Conservation (phyloP, 2,329 filamentous ascomycete genomes). For the Fusarium sp. region DNA sequence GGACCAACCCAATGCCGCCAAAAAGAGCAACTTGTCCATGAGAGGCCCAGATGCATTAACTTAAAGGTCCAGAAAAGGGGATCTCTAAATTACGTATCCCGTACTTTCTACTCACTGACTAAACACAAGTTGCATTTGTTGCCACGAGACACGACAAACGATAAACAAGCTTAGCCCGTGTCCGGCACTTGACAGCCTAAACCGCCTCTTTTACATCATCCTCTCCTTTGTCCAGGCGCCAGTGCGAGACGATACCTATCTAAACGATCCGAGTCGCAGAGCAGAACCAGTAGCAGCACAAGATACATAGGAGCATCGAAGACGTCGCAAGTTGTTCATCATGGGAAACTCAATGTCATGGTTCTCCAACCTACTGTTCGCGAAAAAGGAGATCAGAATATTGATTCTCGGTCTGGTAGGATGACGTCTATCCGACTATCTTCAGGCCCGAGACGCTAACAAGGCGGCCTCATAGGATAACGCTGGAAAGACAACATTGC, state of each 20-base stretch:
- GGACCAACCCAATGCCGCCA: constrained; percentile 44
- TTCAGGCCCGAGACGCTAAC: constrained; percentile 36
- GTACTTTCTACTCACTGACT: constrained; percentile 30
- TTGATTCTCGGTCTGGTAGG: constrained; percentile 90
- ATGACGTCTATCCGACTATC: constrained; percentile 33
- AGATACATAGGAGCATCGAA: constrained; percentile 20
- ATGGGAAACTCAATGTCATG: constrained; percentile 76
- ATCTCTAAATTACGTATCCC: constrained; percentile 40
- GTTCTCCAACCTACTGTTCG: constrained; percentile 80
- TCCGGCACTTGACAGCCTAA: constrained; percentile 8
- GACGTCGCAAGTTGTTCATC: constrained; percentile 48
- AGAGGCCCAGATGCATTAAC: constrained; percentile 41
- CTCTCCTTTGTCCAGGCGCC: constrained; percentile 10
- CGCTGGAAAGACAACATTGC: constrained; percentile 95
- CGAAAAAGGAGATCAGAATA: constrained; percentile 98
- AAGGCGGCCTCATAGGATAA: constrained; percentile 76
- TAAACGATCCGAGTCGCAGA: constrained; percentile 3
- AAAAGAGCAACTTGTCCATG: constrained; percentile 47
- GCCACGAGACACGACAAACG: constrained; percentile 41
- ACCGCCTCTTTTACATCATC: not conserved
- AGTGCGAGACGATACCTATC: constrained; percentile 12
- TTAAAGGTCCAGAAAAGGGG: constrained; percentile 48
- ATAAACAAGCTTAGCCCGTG: constrained; percentile 13
- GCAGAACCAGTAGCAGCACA: constrained; percentile 4
- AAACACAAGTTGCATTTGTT: constrained; percentile 33